Evolutionary conservation across 371 early-diverging fungal species (phyloP).

Genomic region (Apophysomyces elegans): DNA sequence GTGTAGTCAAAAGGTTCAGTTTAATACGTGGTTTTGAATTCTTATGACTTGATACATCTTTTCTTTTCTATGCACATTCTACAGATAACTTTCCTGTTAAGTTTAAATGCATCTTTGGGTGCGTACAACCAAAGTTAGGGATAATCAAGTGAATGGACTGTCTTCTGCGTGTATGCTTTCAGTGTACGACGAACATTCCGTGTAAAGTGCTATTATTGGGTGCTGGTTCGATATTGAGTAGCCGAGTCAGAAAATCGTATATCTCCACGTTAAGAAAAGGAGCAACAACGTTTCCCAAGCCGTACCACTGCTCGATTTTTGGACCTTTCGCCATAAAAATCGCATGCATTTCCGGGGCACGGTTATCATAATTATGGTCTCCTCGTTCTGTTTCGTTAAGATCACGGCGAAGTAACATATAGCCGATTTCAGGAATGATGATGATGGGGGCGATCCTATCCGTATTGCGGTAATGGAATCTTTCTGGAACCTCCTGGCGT

Average conservation of each 20-base stretch:
- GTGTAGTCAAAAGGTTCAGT: too few species aligned
- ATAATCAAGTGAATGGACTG: too few species aligned
- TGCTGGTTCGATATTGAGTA: conserved; percentile 34
- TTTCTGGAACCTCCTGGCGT: conserved; percentile 63
- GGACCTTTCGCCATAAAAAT: conserved; percentile 86
- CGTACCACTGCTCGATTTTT: conserved; percentile 42
- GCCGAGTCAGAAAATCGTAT: conserved; percentile 34
- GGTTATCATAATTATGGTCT: conserved; percentile 87
- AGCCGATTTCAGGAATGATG: conserved; percentile 68
- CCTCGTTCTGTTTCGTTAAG: conserved; percentile 50
- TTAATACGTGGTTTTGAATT: too few species aligned
- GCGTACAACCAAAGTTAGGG: too few species aligned
- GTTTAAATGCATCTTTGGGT: too few species aligned
- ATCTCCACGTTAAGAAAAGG: conserved; percentile 47
- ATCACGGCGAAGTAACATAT: conserved; percentile 37
- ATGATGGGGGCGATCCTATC: conserved; percentile 76
- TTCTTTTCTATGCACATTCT: too few species aligned
- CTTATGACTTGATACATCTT: too few species aligned
- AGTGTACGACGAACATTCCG: conserved; percentile 13
- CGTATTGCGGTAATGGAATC: conserved; percentile 64
- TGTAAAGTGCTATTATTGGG: conserved; percentile 37
- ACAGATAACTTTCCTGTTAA: too few species aligned
- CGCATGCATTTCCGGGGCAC: conserved; percentile 79
- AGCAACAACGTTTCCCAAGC: conserved; percentile 16
- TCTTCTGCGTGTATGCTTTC: neutral